Evolutionary conservation across 176 grass and related monocot genomes (phyloP).

Genomic region (Leersia perrieri): DNA sequence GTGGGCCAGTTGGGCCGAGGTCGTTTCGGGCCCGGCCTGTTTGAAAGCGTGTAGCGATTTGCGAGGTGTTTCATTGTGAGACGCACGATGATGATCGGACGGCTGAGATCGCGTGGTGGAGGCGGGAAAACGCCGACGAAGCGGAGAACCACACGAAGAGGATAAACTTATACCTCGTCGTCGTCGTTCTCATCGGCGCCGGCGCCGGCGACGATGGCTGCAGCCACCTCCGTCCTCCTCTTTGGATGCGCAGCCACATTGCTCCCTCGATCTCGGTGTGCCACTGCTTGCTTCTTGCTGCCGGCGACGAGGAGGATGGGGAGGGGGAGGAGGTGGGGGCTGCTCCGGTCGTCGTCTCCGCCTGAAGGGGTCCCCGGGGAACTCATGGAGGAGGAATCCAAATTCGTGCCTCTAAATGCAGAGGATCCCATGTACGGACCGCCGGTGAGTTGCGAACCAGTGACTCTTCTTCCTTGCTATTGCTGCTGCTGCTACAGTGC

Average conservation of each 20-base stretch:
- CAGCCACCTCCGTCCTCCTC: slow-evolving; percentile 17
- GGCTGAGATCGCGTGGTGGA: neutral
- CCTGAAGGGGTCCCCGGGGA: slow-evolving; percentile 51
- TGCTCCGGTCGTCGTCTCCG: slow-evolving; percentile 30
- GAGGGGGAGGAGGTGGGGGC: slow-evolving; percentile 1
- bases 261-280: too few relatives aligned
- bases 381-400: slow-evolving; percentile 76
- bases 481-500: neutral
- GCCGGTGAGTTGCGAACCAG: slow-evolving; percentile 52
- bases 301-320: neutral
- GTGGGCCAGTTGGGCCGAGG: too few relatives aligned
- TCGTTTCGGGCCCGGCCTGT: neutral
- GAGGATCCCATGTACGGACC: slow-evolving; percentile 87
- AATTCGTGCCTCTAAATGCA: slow-evolving; percentile 76
- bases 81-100: slow-evolving; percentile 8
- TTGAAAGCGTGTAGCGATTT: too few relatives aligned
- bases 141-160: neutral
- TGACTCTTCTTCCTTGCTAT: neutral
- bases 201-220: slow-evolving; percentile 28
- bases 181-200: slow-evolving; percentile 17
- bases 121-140: slow-evolving; percentile 4
- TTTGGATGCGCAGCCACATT: neutral
- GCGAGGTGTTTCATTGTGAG: neutral
- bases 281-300: neutral
- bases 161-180: slow-evolving; percentile 10